Evolutionary conservation across 139 green algal species (phyloP), one percentile per base, ranked within the genome.

Genomic region (Tetraselmis chui): DNA sequence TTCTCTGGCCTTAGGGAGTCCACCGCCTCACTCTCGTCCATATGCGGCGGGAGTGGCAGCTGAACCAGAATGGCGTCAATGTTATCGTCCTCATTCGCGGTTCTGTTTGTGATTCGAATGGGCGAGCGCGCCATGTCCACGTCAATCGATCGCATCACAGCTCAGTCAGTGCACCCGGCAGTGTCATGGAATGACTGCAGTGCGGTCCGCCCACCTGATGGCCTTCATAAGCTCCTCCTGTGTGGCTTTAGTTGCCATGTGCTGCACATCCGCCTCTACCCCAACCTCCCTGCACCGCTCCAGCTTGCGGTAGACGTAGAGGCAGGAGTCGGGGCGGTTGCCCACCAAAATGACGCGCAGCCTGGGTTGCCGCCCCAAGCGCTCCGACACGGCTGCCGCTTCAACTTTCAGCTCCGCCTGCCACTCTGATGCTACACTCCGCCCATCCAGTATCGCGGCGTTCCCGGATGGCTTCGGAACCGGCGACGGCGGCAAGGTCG

Each of bases 281-380:
- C 87, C 86, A 26, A 82, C 76, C 80, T 83, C 45, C 45, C 45
- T 5, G 87, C 93, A 98, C 1, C 90, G 92, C 88, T 97, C 95
- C 80, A 93, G 90, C 86, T 99, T 99, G 31, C 89, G 93, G 23
- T 90, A 83, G 24, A 99, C 96, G 83, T 99, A 99, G 5, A 97
- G 91, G 79, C 92, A 67, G 29, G 91, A 96, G 87, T 99, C 96
- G n/a, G 94, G 94, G 2, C 96, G 92, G 23, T 87, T 82, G 45
- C 96, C 96, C 18, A 98, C 96, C 1, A 99, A 84, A 23, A 99
- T 89, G 0, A 99, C 96, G 11, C 91, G 92, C 45, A 98, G 86
- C 0, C 93, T 91, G 22, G 95, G 95, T 0, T 5, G 11, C 18
- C 45, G 45, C 45, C 45, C 45, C 45, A 67, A 18, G 11, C 11